These are phyloP conservation scores for Termitomyces sp. DNA, from an alignment of 768 basidiomycete genomes.

Conservation along the genomic window DNA sequence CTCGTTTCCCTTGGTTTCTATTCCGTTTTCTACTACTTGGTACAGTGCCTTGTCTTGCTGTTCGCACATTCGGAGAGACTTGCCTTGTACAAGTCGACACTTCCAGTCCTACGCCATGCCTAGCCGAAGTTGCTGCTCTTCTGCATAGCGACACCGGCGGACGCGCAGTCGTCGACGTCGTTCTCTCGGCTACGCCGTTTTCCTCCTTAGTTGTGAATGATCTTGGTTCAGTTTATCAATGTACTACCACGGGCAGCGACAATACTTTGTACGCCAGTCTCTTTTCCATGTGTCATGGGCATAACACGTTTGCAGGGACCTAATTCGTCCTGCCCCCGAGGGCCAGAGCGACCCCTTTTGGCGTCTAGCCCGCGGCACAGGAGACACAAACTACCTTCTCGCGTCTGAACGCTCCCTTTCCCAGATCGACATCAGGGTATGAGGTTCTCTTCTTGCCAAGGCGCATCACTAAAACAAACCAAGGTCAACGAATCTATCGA, in stretches of 20 bases:
- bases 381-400: conserved; percentile 35
- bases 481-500: conserved; percentile 24
- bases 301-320: neutral
- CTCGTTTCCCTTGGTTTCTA: neutral
- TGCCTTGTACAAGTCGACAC: conserved; percentile 30
- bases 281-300: too few relatives aligned
- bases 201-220: conserved; percentile 42
- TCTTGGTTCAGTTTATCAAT: conserved; percentile 45
- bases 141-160: conserved; percentile 12
- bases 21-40: neutral
- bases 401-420: conserved; percentile 37
- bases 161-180: conserved; percentile 41
- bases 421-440: conserved; percentile 54
- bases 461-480: neutral
- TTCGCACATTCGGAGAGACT: conserved; percentile 43
- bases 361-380: conserved; percentile 37
- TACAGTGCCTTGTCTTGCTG: conserved; percentile 27
- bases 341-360: conserved; percentile 35
- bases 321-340: too few relatives aligned
- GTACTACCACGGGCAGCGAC: conserved; percentile 11
- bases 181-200: conserved; percentile 25
- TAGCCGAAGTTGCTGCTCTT: conserved; percentile 31
- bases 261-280: conserved; percentile 33
- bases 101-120: conserved; percentile 7
- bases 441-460: conserved; percentile 11